These are phyloP conservation scores for Eutypella sp. DNA, from an alignment of 2,329 filamentous ascomycete genomes.

Conservation along the genomic window DNA sequence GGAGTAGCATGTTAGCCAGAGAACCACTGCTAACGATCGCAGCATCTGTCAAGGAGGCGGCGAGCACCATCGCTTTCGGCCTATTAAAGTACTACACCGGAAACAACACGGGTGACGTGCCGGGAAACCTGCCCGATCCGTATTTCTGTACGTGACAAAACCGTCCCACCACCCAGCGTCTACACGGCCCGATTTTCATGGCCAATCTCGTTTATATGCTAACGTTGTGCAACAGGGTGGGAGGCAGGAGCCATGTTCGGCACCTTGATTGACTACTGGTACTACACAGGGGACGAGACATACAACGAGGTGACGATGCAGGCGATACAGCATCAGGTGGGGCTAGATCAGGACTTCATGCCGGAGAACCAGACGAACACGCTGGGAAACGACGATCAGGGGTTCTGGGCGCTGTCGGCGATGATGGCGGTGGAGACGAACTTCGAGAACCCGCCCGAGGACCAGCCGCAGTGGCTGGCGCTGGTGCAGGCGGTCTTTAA, in stretches of 20 bases:
- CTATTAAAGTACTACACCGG: conserved; percentile 35
- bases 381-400: conserved; percentile 69
- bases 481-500: conserved; percentile 78
- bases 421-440: conserved; percentile 74
- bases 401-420: conserved; percentile 81
- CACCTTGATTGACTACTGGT: conserved; percentile 67
- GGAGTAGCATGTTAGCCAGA: no score
- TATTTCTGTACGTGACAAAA: conserved; percentile 59
- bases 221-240: conserved; percentile 51
- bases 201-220: conserved; percentile 4
- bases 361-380: conserved; percentile 59
- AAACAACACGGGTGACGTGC: conserved; percentile 53
- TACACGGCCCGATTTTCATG: not conserved
- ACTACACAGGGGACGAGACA: conserved; percentile 59
- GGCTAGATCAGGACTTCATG: no score
- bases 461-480: conserved; percentile 69
- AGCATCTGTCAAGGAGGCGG: conserved; percentile 45
- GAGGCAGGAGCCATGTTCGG: conserved; percentile 69
- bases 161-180: no score
- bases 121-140: conserved; percentile 53
- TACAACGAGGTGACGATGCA: conserved; percentile 58
- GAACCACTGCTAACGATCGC: conserved; percentile 31
- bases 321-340: no score
- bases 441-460: conserved; percentile 61
- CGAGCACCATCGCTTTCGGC: conserved; percentile 27